A percentile compares a stretch with the other conserved stretches of the same genome.
Evolutionary conservation across 805 yeast species (phyloP).

Genomic region (Sugiyamaella qingdaonensis): DNA sequence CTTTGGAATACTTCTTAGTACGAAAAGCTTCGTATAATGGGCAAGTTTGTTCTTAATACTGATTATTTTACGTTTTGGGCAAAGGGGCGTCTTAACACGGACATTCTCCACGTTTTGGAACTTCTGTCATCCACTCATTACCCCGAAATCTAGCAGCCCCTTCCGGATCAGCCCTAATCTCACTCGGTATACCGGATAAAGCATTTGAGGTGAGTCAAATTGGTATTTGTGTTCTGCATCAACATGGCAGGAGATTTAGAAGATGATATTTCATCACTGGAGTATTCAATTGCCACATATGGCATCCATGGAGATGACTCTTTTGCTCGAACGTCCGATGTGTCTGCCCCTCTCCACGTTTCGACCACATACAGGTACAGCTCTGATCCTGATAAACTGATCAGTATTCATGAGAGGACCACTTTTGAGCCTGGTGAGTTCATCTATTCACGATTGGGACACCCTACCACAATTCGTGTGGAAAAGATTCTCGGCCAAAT

Average conservation of each 20-base stretch:
- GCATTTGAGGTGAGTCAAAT: too few relatives aligned
- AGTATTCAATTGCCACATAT: slow-evolving; percentile 16
- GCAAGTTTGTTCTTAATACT: too few relatives aligned
- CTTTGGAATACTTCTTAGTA: too few relatives aligned
- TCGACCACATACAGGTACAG: slow-evolving; percentile 74
- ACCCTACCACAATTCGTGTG: slow-evolving; percentile 64
- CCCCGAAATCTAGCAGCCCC: too few relatives aligned
- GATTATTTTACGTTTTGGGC: too few relatives aligned
- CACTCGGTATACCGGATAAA: too few relatives aligned
- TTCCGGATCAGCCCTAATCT: too few relatives aligned
- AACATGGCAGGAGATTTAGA: not conserved
- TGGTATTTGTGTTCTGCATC: too few relatives aligned
- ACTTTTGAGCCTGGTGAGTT: slow-evolving; percentile 27
- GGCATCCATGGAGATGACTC: slow-evolving; percentile 70
- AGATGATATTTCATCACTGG: not conserved
- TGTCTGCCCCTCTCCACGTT: slow-evolving; percentile 74
- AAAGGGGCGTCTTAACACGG: too few relatives aligned
- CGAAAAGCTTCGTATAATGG: too few relatives aligned
- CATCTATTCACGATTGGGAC: slow-evolving; percentile 69
- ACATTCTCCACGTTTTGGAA: too few relatives aligned
- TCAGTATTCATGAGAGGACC: slow-evolving; percentile 36
- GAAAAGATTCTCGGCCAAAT: slow-evolving; percentile 62
- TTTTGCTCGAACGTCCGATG: slow-evolving; percentile 31
- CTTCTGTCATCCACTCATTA: too few relatives aligned
- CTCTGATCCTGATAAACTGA: slow-evolving; percentile 52